phyloP scores from a whole-genome alignment of 1,139 yeast genomes.

The Pichia sp. region DNA sequence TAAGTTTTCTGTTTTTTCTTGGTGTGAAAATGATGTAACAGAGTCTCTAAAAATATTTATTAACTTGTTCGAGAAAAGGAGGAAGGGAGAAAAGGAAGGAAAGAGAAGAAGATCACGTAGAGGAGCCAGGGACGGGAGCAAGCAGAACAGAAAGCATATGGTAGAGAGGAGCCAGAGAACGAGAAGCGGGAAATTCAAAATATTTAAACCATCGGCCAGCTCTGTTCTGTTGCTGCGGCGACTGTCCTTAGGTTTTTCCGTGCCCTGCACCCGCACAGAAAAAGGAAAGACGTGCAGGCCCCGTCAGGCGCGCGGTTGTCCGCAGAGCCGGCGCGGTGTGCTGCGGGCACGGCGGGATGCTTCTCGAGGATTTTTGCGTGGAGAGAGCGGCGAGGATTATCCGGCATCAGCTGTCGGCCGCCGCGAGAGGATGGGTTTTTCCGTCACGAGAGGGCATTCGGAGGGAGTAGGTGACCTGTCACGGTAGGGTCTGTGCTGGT shows the following conservation, averaged over 20 bases:
- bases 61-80: neutral
- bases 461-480: neutral
- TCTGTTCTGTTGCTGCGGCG: constrained; percentile 1
- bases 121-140: neutral
- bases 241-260: neutral
- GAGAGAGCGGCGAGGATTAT: neutral
- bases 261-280: neutral
- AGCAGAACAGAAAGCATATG: too few species aligned
- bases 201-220: neutral
- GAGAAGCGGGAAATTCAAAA: neutral
- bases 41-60: neutral
- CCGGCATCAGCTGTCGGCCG: neutral
- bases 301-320: neutral
- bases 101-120: neutral
- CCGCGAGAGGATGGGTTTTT: neutral
- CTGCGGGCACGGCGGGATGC: too few species aligned
- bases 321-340: too few species aligned
- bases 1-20: too few species aligned
- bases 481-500: too few species aligned
- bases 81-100: constrained; percentile 1
- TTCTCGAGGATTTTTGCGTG: too few species aligned
- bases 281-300: neutral
- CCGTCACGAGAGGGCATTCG: neutral
- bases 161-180: neutral
- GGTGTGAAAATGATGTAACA: neutral